Evolutionary conservation across 2,329 filamentous ascomycete genomes (phyloP), one percentile per base, ranked within the genome.

Genomic region (Coleophoma crateriformis): DNA sequence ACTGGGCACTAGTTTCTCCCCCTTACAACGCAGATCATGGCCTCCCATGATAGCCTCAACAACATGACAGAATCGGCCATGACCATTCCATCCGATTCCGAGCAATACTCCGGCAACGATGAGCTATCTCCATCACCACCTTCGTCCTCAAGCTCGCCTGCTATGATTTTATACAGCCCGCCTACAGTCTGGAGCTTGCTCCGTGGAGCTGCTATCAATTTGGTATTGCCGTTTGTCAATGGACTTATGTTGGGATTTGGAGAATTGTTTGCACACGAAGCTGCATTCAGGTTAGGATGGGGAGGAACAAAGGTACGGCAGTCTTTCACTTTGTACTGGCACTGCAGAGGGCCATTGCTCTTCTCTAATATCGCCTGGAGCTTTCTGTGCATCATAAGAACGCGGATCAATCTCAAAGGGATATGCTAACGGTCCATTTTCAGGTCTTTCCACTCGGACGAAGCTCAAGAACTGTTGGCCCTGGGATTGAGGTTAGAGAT

Each of bases 241-340:
- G 94, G 94, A 43, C 81, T 99, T 76, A 99, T 99, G 94, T 72
- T 99, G 63, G 94, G 94, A 2, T 96, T 99, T 64, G 94, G 94
- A 59, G 94, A 99, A 72, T 72, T 99, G 46, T 92, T 99, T 68
- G 94, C 94, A 48, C 94, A 99, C 65, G 94, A 99, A 73, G 86
- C 89, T 46, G 94, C 94, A 2, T 99, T 92, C 65, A 77, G 92
- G 62, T 73, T 97, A 60, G 94, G 94, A 53, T 99, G 94, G 94
- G 85, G 87, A 56, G 86, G 86, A 48, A 97, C 94, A 52, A 95
- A 94, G 82, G 94, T 96, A 77, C 43, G 79, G 57, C 44, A 14
- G 10, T 39, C 32, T 19, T 46, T 27, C 17, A 39, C 13, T 33
- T 33, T 13, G 10, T 27, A 3, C n/a, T 41, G 37, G 20, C 27